Evolutionary conservation across 768 basidiomycete species (phyloP), one percentile per base, ranked within the genome.

Genomic region (Leccinum uliginosum): DNA sequence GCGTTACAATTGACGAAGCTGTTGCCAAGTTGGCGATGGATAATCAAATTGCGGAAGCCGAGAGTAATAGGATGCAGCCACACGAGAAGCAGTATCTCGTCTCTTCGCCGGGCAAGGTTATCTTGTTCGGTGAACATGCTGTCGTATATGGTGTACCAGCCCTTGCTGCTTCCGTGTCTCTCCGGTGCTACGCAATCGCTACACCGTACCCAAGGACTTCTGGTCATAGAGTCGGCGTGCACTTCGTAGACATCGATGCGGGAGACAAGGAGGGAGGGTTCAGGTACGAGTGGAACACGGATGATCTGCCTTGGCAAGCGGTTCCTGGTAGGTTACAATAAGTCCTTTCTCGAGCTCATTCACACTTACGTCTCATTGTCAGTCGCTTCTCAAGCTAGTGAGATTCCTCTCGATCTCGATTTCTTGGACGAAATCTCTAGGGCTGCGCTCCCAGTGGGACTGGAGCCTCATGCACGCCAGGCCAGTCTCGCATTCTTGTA

Each of bases 101-200:
- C 56, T 94, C 93, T 56, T 93, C 97, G 3, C 97, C 97, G 8
- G 97, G 97, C 24, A 99, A 99, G 69, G 91, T 98, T 57, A 98
- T 99, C 62, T 72, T 99, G 59, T 99, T 98, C 62, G 97, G 97
- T 49, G 97, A 99, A 74, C 97, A 99, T 72, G 96, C 97, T 17
- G 97, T 99, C 51, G 97, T 99, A 19, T 88, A 98, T 70, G 97
- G 97, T 53, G 89, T 93, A 87, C 95, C 96, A 59, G 96, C 96
- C 10, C 83, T 99, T 51, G 96, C 96, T 14, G 95, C 95, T 27
- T 87, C 94, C 11, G 89, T 98, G 35, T 93, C 95, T 71, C 86
- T 99, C 50, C 89, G 97, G 51, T 98, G 95, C 71, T 99, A 93
- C 74, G 91, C 89, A 5, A 80, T 93, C 52, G 79, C 87, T 35